Base-by-base conservation (phyloP, 768 basidiomycete genomes). In the Suillus plorans region DNA sequence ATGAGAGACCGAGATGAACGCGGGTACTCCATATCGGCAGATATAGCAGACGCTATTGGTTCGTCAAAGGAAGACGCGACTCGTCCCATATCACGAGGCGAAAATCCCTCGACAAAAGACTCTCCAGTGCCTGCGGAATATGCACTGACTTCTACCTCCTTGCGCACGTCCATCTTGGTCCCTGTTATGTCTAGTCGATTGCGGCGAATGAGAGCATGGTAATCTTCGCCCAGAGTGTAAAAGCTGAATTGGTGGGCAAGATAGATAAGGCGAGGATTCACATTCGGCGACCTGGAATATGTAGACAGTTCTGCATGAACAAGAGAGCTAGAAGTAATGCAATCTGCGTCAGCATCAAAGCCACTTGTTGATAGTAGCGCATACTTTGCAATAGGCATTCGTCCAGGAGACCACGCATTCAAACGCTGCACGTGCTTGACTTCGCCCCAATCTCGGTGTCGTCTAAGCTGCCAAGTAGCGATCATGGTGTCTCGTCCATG, bases 161-260 rank as follows among this genome's bases (percentile, higher is more conserved):
- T 83, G 20, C 91, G 85, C 8, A 94, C 92, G 16, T 89, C 85
- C 62, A 95, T 84, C 81, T 85, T 86, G 44, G 71, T 58, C 1
- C 84, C 86, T 1, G 79, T 74, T 41, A 89, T 79, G 63, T 87
- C 86, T 55, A 91, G 80, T 62, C 86, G 84, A 66, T 85, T 85
- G 4, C 83, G 81, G 41, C 87, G 86, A 44, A 89, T 84, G n/a
- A 91, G 84, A 0, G 91, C 89, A 63, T 93, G 88, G 71, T 94
- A 92, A 69, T 94, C 89, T 67, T 89, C 86, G 14, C 86, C 86
- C 0, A 94, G 82, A 2, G 86, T 83, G 69, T 86, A 83, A 80
- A 97, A 97, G 13, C 88, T 81, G 73, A 97, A 93, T 66, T 96
- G 93, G 68, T 94, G 91, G 0, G 88, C 86, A 20, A 93, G 86